phyloP scores from a whole-genome alignment of 345 rosid genomes.

The Salix dunnii region DNA sequence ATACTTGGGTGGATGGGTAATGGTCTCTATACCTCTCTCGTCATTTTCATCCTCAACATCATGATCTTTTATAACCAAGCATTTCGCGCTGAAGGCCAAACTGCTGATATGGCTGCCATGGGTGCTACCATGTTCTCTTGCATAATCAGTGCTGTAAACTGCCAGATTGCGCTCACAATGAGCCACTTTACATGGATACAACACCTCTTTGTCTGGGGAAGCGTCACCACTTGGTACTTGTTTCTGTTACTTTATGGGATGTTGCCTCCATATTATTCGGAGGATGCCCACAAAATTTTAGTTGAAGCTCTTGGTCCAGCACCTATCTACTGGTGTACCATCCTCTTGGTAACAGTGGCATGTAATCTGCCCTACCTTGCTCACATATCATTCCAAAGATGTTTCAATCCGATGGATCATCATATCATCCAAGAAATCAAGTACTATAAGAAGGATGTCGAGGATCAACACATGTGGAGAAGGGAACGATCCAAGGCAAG shows the following conservation, averaged over 20 bases:
- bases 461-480: constrained; percentile 79
- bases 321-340: constrained; percentile 68
- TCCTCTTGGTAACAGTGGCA: constrained; percentile 59
- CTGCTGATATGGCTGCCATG: constrained; percentile 78
- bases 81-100: constrained; percentile 67
- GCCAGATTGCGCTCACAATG: constrained; percentile 84
- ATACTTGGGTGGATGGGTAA: constrained; percentile 95
- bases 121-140: constrained; percentile 96
- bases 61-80: constrained; percentile 65
- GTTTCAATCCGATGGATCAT: constrained; percentile 81
- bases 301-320: constrained; percentile 84
- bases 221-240: constrained; percentile 73
- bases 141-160: constrained; percentile 85
- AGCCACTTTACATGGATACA: constrained; percentile 98
- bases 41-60: constrained; percentile 71
- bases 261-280: constrained; percentile 53
- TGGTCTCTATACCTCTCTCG: constrained; percentile 68
- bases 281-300: constrained; percentile 60
- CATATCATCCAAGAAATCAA: constrained; percentile 95
- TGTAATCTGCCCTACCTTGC: constrained; percentile 60
- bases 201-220: constrained; percentile 85
- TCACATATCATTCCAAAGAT: constrained; percentile 71
- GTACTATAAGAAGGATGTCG: constrained; percentile 66
- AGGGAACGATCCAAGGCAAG: constrained; percentile 86
- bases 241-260: constrained; percentile 67